These are phyloP conservation scores for Acanthamoeba castellanii DNA, from an alignment of 208 protist species.

Conservation along the genomic window DNA sequence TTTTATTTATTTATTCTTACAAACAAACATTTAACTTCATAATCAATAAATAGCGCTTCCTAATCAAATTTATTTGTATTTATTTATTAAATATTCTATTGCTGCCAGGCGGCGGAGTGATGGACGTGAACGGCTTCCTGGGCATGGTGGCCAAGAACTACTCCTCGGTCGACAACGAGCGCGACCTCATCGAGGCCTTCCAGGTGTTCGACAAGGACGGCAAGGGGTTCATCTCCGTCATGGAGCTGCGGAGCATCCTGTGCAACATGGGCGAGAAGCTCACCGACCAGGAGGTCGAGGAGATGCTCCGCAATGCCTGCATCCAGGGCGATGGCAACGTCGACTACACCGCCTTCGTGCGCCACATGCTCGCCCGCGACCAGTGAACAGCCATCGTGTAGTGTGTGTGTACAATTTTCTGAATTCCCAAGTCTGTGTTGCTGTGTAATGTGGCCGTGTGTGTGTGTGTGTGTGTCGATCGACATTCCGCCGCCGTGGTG, in stretches of 20 bases:
- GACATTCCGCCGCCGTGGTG: too few relatives aligned
- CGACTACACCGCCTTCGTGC: conserved; percentile 92
- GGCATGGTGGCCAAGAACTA: conserved; percentile 86
- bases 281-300: conserved; percentile 92
- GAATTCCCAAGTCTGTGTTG: too few relatives aligned
- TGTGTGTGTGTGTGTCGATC: too few relatives aligned
- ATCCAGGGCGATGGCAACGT: conserved; percentile 91
- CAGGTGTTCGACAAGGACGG: conserved; percentile 88
- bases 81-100: too few relatives aligned
- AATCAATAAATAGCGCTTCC: too few relatives aligned
- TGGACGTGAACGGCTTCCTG: conserved; percentile 50
- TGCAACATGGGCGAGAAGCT: conserved; percentile 93
- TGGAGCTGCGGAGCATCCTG: conserved; percentile 92
- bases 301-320: conserved; percentile 90
- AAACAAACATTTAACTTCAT: too few relatives aligned
- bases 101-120: neutral
- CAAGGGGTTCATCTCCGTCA: conserved; percentile 87
- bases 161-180: conserved; percentile 86
- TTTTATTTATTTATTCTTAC: conserved; percentile 82
- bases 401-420: too few relatives aligned
- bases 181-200: conserved; percentile 90
- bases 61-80: too few relatives aligned
- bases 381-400: neutral
- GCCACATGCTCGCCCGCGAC: conserved; percentile 85
- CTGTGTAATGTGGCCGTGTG: too few relatives aligned